Percentiles rank a stretch among this genome's conserved stretches.
These are phyloP conservation scores for Orbilia javanica DNA, from an alignment of 2,329 filamentous ascomycete species.

Conservation along the genomic window DNA sequence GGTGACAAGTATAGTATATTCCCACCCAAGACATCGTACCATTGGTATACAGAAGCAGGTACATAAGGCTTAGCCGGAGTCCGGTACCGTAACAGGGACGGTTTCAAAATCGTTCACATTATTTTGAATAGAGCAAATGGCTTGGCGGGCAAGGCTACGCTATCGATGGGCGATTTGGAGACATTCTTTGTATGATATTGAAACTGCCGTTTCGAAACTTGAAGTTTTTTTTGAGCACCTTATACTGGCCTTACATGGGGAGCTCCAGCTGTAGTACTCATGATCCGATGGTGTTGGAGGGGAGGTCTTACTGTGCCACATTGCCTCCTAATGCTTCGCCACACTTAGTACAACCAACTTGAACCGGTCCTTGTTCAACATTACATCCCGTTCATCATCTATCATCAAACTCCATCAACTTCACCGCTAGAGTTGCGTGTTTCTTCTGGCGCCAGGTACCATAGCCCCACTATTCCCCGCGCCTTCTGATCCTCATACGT, in stretches of 20 bases:
- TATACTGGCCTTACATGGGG: no score
- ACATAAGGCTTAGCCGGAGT: background rate
- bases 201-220: conserved; percentile 6
- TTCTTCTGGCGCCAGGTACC: conserved; percentile 5
- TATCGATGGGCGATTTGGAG: conserved; percentile 21
- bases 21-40: background rate
- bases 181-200: conserved; percentile 33
- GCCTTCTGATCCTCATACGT: background rate
- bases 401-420: background rate
- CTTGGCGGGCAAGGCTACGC: conserved; percentile 25
- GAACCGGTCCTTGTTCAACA: conserved; percentile 42
- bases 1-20: conserved; percentile 23
- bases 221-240: background rate
- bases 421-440: background rate
- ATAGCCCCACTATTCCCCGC: background rate
- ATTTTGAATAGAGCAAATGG: conserved; percentile 4
- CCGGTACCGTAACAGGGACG: conserved; percentile 39
- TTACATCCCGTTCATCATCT: conserved; percentile 8
- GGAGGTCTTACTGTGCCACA: conserved; percentile 15
- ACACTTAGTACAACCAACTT: background rate
- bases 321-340: background rate
- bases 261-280: background rate
- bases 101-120: conserved; percentile 33
- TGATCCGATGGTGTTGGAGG: conserved; percentile 21
- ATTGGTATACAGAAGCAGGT: background rate